Base-by-base conservation (phyloP, 2,329 filamentous ascomycete genomes). In the Fonsecaea pedrosoi region DNA sequence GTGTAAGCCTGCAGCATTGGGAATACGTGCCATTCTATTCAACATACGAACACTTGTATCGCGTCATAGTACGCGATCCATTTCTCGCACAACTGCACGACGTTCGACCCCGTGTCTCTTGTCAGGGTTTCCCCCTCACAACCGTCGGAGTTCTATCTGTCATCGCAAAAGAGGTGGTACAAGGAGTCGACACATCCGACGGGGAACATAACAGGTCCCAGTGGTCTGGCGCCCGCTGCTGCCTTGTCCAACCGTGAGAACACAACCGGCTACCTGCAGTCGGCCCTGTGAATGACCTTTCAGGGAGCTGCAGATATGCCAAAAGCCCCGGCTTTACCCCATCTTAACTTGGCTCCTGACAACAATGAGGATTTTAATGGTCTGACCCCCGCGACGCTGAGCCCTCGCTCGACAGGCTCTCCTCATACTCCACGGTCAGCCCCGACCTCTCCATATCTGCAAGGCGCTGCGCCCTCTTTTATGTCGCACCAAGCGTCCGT, bases 321-420 rank as follows among this genome's bases (percentile, higher is more conserved):
- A 65, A 72, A 71, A 64, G 65, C 71, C 64, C 58, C 66, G 57
- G 65, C 62, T 68, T 61, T 72, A 37, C 70, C 70, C 30, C 62
- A 66, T 62, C 66, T 73, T 56, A 70, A 72, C 37, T 55, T 73
- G 68, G 67, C 66, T 58, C 58, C 67, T 6, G 67, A 62, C 60
- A 67, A 67, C 60, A 70, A 72, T 70, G 70, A 71, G 37, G 67
- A 68, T 15, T 53, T 64, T 42, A 66, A 65, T 67, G 64, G 64
- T 56, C 35, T 67, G 38, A 68, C 62, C 54, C 69, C 69, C 34
- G 70, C 66, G 60, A 67, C 66, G 21, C 60, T 73, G 57, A 73
- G 71, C 58, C 67, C 71, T 61, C 67, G 66, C 13, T 72, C 71
- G 18, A 70, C 67, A 37, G 69, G 69, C 55, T 72, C 71, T 54